phyloP scores from a whole-genome alignment of 495 filamentous ascomycete species.

The Hamigera avellanea region DNA sequence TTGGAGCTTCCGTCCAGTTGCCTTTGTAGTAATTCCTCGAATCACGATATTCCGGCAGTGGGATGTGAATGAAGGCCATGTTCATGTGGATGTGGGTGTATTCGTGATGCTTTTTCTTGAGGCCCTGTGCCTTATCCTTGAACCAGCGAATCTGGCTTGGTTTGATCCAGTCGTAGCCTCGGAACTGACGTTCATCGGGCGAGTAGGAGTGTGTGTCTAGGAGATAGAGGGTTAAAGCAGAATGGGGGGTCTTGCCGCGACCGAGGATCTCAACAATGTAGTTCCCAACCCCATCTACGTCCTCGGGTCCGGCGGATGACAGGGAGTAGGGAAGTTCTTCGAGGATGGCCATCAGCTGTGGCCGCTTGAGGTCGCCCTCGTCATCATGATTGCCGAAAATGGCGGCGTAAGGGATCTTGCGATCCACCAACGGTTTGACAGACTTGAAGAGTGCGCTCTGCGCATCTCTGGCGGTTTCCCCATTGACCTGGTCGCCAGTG shows the following conservation, averaged over 20 bases:
- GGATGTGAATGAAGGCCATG: slow-evolving; percentile 95
- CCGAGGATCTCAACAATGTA: slow-evolving; percentile 88
- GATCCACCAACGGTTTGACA: slow-evolving; percentile 72
- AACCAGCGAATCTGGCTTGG: slow-evolving; percentile 92
- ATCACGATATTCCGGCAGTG: slow-evolving; percentile 72
- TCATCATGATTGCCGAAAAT: slow-evolving; percentile 99
- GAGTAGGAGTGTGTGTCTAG: slow-evolving; percentile 90
- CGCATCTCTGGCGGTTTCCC: slow-evolving; percentile 82
- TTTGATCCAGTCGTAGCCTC: slow-evolving; percentile 95
- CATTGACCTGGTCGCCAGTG: slow-evolving; percentile 90
- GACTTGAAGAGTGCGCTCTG: slow-evolving; percentile 93
- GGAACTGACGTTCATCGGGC: slow-evolving; percentile 74
- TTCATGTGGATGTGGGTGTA: slow-evolving; percentile 92
- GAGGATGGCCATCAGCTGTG: slow-evolving; percentile 70
- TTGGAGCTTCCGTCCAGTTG: slow-evolving; percentile 61
- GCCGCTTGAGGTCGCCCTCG: slow-evolving; percentile 68
- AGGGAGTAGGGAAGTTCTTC: slow-evolving; percentile 83
- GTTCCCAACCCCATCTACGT: slow-evolving; percentile 85
- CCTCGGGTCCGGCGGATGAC: slow-evolving; percentile 65
- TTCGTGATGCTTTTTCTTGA: slow-evolving; percentile 61
- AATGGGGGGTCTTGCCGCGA: slow-evolving; percentile 65
- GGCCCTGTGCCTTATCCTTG: slow-evolving; percentile 53
- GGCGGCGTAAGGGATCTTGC: slow-evolving; percentile 79
- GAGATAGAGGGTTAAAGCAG: slow-evolving; percentile 83
- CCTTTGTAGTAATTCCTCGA: slow-evolving; percentile 44